Base-by-base conservation (phyloP, 163 green algal species). In the Volvox carteri region DNA sequence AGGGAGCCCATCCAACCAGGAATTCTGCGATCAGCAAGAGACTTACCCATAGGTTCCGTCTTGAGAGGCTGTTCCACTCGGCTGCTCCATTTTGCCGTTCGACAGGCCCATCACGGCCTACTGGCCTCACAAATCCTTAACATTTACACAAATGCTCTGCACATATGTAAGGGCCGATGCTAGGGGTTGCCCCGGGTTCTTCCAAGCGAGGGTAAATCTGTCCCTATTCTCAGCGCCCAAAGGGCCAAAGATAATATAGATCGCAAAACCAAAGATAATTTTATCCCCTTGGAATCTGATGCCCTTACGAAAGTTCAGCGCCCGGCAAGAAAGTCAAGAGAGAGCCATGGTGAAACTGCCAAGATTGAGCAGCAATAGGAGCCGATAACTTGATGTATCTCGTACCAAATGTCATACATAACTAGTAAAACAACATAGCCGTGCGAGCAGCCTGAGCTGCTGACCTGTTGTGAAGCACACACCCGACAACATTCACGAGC, bases 21-120 rank as follows among this genome's bases (percentile, higher is more conserved):
- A 65, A 65, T 23, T 23, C 7, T 23, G 25, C 12, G 2, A 76
- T 35, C 2, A 11, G 16, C 16, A n/a, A 3, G 23, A 4, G 25
- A 19, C 81, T 87, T 70, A 87, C 81, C 81, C 81, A 58, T 80
- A 87, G 35, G 54, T 79, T 62, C 81, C 81, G n/a, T 79, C 81
- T 35, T 46, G 30, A 18, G 52, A 54, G 37, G 58, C 77, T 41
- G 48, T 48, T 30, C 23, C 6, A 23, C 37, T n/a, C 28, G 52
- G 35, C 52, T 73, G 21, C 77, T 73, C 77, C 77, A 84, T 84
- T n/a, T 67, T 48, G 35, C 3, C 23, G 9, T 33, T 56, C 75
- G 6, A n/a, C 4, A 60, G 44, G 44, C 42, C 73, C 73, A 39
- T 80, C 41, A 80, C 35, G 73, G 44, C 73, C 73, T 42, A 9